Conservation (phyloP, 2,329 filamentous ascomycete genomes). For the Gremmenia infestans region DNA sequence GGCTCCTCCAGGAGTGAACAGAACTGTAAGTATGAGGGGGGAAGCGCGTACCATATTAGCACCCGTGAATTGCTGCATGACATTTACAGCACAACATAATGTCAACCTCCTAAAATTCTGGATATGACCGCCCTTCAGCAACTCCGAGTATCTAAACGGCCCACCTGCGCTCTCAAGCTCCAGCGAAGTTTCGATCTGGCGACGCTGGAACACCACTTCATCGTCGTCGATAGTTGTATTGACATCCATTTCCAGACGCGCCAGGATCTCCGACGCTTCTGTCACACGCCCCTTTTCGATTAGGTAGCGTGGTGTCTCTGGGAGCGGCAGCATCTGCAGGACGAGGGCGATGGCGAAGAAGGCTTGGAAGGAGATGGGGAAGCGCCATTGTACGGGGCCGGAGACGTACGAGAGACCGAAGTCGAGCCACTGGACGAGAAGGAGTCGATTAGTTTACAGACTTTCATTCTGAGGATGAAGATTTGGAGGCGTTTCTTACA, state of each 20-base stretch:
- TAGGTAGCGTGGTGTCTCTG: constrained; percentile 36
- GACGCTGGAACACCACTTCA: constrained; percentile 26
- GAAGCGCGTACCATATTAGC: constrained; percentile 4
- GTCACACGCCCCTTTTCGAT: constrained; percentile 31
- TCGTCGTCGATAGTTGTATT: constrained; percentile 15
- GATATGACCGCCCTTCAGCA: constrained; percentile 16
- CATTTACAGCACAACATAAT: constrained; percentile 7
- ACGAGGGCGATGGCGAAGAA: constrained; percentile 36
- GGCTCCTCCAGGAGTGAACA: too few relatives aligned
- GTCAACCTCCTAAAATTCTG: constrained; percentile 18
- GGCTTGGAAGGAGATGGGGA: constrained; percentile 39
- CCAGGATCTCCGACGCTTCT: constrained; percentile 29
- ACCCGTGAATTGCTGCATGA: constrained; percentile 30
- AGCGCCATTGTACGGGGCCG: constrained; percentile 37
- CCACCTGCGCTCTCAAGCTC: constrained; percentile 26
- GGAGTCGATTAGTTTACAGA: neutral
- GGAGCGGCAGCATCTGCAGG: constrained; percentile 34
- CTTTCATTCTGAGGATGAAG: neutral
- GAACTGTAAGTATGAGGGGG: too few relatives aligned
- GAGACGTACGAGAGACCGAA: constrained; percentile 34
- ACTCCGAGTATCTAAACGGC: constrained; percentile 19
- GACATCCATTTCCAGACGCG: constrained; percentile 20
- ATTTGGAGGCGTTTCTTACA: neutral
- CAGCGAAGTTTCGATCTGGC: constrained; percentile 33
- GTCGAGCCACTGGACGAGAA: constrained; percentile 30